Evolutionary conservation across 2,329 filamentous ascomycete genomes (phyloP).

Genomic region (Davidsoniella eucalypti): DNA sequence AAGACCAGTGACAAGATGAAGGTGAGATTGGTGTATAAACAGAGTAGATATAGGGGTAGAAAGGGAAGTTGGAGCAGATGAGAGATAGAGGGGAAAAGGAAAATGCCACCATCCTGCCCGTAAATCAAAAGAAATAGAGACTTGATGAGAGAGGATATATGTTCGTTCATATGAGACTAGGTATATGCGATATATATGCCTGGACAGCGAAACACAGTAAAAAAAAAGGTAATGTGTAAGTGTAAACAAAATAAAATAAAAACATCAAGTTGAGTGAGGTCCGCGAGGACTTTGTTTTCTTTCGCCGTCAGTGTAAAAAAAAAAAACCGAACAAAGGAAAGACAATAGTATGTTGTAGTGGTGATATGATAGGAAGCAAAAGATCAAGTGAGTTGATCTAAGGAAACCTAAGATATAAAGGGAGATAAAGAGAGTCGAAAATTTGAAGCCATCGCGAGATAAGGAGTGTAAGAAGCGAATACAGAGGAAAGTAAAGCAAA

Average conservation of each 20-base stretch:
- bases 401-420: neutral
- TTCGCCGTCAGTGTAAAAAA: neutral
- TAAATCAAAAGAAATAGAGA: no score
- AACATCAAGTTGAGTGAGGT: neutral
- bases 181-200: neutral
- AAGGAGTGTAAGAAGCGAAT: neutral
- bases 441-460: neutral
- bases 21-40: no score
- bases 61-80: no score
- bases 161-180: no score
- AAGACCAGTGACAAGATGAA: no score
- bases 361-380: no score
- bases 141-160: no score
- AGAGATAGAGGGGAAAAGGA: no score
- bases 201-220: neutral
- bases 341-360: neutral
- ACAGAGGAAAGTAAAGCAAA: neutral
- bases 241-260: neutral
- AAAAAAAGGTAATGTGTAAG: neutral
- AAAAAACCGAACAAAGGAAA: neutral
- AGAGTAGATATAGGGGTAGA: no score
- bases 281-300: constrained; percentile 1
- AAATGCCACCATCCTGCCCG: no score
- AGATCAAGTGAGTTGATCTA: neutral
- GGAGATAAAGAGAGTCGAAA: neutral